Percentiles rank a stretch among this genome's conserved stretches.
Evolutionary conservation across 2,329 filamentous ascomycete genomes (phyloP).

Genomic region (Aspergillus ochraceus): DNA sequence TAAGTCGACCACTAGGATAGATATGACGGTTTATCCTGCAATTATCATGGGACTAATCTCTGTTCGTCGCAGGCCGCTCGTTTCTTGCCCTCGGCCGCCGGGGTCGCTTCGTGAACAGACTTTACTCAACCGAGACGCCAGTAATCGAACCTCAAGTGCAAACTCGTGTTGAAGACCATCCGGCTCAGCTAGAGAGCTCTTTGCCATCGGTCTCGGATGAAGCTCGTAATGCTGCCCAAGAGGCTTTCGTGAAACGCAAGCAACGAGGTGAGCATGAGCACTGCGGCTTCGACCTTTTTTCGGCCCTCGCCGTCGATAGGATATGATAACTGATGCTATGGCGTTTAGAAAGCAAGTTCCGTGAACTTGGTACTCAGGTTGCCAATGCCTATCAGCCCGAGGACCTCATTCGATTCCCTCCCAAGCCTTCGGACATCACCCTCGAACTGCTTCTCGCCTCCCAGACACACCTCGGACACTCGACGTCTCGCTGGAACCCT

Average conservation of each 20-base stretch:
- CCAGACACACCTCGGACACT: constrained; percentile 87
- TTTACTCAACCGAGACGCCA: constrained; percentile 33
- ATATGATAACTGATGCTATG: constrained; percentile 1
- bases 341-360: constrained; percentile 31
- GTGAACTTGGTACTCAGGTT: constrained; percentile 32
- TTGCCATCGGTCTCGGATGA: constrained; percentile 6
- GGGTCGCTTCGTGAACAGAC: constrained; percentile 33
- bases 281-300: background rate
- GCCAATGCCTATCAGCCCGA: constrained; percentile 33
- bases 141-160: constrained; percentile 25
- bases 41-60: constrained; percentile 13
- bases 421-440: constrained; percentile 74
- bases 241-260: constrained; percentile 18
- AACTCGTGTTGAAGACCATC: constrained; percentile 12
- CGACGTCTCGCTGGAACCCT: constrained; percentile 90
- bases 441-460: constrained; percentile 87
- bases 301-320: too few relatives aligned
- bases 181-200: constrained; percentile 14
- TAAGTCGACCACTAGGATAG: constrained; percentile 22
- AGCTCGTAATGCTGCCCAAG: constrained; percentile 5
- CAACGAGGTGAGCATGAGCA: constrained; percentile 24
- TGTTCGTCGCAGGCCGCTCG: constrained; percentile 34
- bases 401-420: constrained; percentile 63
- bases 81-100: constrained; percentile 34
- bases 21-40: background rate